Conservation (phyloP, 2,329 filamentous ascomycete species). For the Fusarium sp. region DNA sequence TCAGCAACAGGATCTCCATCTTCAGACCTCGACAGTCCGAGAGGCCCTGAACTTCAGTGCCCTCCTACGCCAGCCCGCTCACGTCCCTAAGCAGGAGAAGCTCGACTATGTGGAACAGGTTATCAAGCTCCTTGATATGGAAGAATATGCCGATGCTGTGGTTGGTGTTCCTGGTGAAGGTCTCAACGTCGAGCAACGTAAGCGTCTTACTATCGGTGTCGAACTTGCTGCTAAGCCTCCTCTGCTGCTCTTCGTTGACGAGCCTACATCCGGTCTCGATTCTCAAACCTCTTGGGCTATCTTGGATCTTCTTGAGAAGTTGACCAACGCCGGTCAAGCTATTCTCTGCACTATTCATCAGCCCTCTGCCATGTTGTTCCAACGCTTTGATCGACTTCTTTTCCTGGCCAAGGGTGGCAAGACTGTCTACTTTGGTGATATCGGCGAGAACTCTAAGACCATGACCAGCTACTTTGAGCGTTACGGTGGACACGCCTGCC, state of each 20-base stretch:
- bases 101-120: conserved; percentile 88
- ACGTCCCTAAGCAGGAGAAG: conserved; percentile 79
- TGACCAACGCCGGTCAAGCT: conserved; percentile 88
- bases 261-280: conserved; percentile 94
- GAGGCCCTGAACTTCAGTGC: conserved; percentile 90
- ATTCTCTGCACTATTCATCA: conserved; percentile 98
- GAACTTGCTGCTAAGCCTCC: conserved; percentile 93
- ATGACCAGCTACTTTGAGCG: conserved; percentile 81
- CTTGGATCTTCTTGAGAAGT: conserved; percentile 84
- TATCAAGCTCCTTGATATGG: conserved; percentile 90
- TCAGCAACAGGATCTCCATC: conserved; percentile 90
- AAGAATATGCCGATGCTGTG: conserved; percentile 87
- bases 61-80: conserved; percentile 81
- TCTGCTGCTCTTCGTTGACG: conserved; percentile 89
- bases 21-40: conserved; percentile 84
- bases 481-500: conserved; percentile 73
- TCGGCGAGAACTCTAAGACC: conserved; percentile 74
- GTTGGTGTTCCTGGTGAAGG: conserved; percentile 92
- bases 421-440: conserved; percentile 84
- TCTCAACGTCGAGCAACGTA: conserved; percentile 75
- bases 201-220: conserved; percentile 92
- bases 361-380: conserved; percentile 94
- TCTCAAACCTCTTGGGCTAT: conserved; percentile 95
- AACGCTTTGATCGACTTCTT: conserved; percentile 84
- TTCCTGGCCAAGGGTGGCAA: conserved; percentile 80